Evolutionary conservation across 371 early-diverging fungal species (phyloP), one percentile per base, ranked within the genome.

Genomic region (Mortierella sp.): DNA sequence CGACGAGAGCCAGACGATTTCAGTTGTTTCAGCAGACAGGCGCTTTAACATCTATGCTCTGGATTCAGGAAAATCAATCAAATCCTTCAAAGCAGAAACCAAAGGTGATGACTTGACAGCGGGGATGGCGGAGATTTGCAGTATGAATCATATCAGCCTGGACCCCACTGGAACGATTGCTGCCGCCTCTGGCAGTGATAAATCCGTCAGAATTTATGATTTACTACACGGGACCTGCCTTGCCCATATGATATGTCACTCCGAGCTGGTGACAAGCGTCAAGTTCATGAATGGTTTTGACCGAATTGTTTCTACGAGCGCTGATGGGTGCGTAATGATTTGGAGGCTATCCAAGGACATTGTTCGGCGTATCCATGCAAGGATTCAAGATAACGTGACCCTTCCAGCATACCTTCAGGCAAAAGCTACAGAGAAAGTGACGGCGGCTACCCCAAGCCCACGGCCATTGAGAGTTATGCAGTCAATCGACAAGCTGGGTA

Each of bases 261-360:
- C 94, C 0, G 96, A 96, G 66, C 80, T 93, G 24, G 90, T 96
- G 20, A 96, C 96, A 0, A 80, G 89, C 12, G 89, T 95, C 51
- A 88, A 87, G 58, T 95, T 96, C 77, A 86, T 85, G 5, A 74
- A 72, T 1, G 90, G 88, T 62, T 84, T 86, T 22, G 64, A 88
- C 14, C 87, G 91, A 0, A 78, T 96, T 5, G 84, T 94, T 30
- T 92, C 94, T 11, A 93, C 94, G 6, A 90, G 93, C 66, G 93
- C 92, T 0, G 95, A 96, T 72, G 94, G 95, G 0, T 94, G 93
- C 16, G 85, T 95, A 11, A 90, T 95, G 80, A 87, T 96, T 0
- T 96, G 95, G 95, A 86, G 87, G 61, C 73, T 95, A 2, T 79
- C 87, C 3, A 77, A 84, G 30, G 88, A 89, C 6, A 75, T 93